Evolutionary conservation across 2,329 filamentous ascomycete genomes (phyloP).

Genomic region (Penicillium corylophilum): DNA sequence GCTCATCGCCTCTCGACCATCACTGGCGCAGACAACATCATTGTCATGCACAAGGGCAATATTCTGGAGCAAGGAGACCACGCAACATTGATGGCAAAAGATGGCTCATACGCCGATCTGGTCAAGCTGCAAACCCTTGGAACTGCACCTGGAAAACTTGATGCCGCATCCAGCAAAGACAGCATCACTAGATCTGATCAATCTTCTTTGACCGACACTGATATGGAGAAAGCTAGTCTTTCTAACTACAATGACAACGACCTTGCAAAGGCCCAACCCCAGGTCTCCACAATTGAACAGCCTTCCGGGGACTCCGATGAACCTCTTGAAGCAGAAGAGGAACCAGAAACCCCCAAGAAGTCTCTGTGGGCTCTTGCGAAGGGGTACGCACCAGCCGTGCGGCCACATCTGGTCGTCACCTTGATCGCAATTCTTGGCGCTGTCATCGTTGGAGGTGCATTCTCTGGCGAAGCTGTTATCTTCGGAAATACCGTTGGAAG

Average conservation of each 20-base stretch:
- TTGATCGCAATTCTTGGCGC: conserved; percentile 52
- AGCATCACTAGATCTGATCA: conserved; percentile 29
- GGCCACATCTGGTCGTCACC: conserved; percentile 47
- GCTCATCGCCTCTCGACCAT: conserved; percentile 60
- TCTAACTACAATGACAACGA: background rate
- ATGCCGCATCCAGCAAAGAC: conserved; percentile 49
- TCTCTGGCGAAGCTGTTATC: conserved; percentile 58
- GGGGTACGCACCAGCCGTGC: conserved; percentile 28
- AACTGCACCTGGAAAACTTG: conserved; percentile 47
- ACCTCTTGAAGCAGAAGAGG: conserved; percentile 26
- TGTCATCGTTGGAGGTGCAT: conserved; percentile 57
- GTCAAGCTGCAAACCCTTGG: conserved; percentile 49
- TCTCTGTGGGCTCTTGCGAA: conserved; percentile 29
- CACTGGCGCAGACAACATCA: conserved; percentile 56
- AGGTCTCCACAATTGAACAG: conserved; percentile 16
- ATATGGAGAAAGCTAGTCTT: conserved; percentile 19
- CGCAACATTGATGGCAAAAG: conserved; percentile 52
- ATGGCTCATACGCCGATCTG: conserved; percentile 25
- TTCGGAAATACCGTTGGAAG: conserved; percentile 62
- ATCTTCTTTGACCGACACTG: conserved; percentile 25
- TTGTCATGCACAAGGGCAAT: conserved; percentile 54
- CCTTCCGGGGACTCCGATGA: conserved; percentile 7
- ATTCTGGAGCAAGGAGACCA: conserved; percentile 55
- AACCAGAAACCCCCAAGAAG: conserved; percentile 26
- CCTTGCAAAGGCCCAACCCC: conserved; percentile 11